These are phyloP conservation scores for Amphirosellinia nigrospora DNA, from an alignment of 495 filamentous ascomycete species.

Conservation along the genomic window DNA sequence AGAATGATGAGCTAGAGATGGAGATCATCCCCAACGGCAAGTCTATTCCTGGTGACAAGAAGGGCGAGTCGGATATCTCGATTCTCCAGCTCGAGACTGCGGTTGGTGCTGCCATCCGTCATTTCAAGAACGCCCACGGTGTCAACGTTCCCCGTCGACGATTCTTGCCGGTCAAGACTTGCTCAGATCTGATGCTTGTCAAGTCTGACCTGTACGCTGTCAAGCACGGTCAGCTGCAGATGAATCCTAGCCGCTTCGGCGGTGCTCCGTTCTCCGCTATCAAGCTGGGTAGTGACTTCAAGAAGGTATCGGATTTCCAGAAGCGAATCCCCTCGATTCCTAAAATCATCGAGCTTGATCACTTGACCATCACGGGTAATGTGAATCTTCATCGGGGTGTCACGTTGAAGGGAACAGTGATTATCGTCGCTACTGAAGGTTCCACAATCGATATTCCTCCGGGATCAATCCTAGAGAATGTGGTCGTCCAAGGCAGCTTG, in stretches of 20 bases:
- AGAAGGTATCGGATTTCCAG: conserved; percentile 99
- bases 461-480: conserved; percentile 96
- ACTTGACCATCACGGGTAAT: conserved; percentile 94
- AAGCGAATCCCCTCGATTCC: conserved; percentile 95
- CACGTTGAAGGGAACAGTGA: conserved; percentile 97
- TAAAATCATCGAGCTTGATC: conserved; percentile 97
- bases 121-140: conserved; percentile 98
- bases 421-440: conserved; percentile 97
- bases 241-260: conserved; percentile 94
- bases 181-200: conserved; percentile 99
- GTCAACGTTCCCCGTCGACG: conserved; percentile 97
- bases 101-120: conserved; percentile 96
- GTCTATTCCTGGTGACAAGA: conserved; percentile 97
- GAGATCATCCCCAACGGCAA: conserved; percentile 99
- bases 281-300: conserved; percentile 99
- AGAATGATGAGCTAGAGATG: conserved; percentile 98
- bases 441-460: conserved; percentile 98
- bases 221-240: conserved; percentile 96
- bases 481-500: conserved; percentile 97
- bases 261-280: conserved; percentile 99
- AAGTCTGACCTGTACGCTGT: conserved; percentile 99
- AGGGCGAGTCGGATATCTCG: conserved; percentile 96
- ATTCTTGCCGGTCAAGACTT: conserved; percentile 99
- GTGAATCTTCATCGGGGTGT: conserved; percentile 97
- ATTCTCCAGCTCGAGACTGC: conserved; percentile 99